These are phyloP conservation scores for Leccinum truebloodii DNA, from an alignment of 768 basidiomycete genomes.

Conservation along the genomic window DNA sequence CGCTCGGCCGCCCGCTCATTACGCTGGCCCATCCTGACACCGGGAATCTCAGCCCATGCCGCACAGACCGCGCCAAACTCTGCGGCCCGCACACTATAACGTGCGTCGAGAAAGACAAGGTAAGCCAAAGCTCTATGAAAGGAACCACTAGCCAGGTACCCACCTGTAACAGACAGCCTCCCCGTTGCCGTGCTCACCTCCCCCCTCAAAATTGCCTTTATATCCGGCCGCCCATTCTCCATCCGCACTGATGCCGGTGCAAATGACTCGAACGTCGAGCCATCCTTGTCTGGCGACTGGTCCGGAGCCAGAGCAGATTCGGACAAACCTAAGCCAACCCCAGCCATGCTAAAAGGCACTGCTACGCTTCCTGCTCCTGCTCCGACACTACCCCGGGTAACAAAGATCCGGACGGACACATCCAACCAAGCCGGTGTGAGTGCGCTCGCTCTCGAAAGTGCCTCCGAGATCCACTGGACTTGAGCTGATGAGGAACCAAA, in stretches of 20 bases:
- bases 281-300: constrained; percentile 19
- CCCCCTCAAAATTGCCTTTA: constrained; percentile 36
- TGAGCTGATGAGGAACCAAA: not conserved
- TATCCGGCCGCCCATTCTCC: constrained; percentile 44
- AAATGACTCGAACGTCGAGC: not conserved
- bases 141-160: constrained; percentile 8
- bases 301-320: constrained; percentile 16
- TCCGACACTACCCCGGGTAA: constrained; percentile 31
- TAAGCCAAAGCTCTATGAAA: not conserved
- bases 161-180: constrained; percentile 50
- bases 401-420: constrained; percentile 43
- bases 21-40: constrained; percentile 29
- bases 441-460: constrained; percentile 35
- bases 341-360: not conserved
- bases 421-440: constrained; percentile 31
- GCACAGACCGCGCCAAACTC: constrained; percentile 39
- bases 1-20: constrained; percentile 39
- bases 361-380: constrained; percentile 7
- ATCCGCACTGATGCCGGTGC: constrained; percentile 28
- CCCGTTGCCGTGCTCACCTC: constrained; percentile 40
- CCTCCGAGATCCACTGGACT: constrained; percentile 45
- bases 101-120: not conserved
- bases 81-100: constrained; percentile 51
- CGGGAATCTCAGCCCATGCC: constrained; percentile 40
- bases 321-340: not conserved